phyloP scores from a whole-genome alignment of 2,329 filamentous ascomycete species.

The Fusarium staphyleae region DNA sequence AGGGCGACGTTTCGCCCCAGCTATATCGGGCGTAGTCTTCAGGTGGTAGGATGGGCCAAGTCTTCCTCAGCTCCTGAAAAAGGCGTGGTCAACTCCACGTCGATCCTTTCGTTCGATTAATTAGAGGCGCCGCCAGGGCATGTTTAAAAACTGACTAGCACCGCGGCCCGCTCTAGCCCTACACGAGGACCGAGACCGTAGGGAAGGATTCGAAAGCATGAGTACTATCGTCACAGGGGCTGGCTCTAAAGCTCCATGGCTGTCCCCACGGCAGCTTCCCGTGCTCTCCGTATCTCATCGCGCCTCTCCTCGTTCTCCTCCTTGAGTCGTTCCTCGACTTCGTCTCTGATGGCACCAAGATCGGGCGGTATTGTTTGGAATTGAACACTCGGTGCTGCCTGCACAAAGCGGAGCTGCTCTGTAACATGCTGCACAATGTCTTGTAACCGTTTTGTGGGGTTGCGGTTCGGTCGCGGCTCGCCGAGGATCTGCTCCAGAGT shows the following conservation, averaged over 20 bases:
- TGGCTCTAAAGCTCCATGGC: constrained; percentile 59
- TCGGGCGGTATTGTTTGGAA: constrained; percentile 82
- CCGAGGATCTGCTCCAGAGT: constrained; percentile 75
- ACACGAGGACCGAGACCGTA: neutral
- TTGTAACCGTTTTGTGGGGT: constrained; percentile 76
- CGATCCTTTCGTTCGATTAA: constrained; percentile 9
- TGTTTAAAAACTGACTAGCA: constrained; percentile 13
- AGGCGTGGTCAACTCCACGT: constrained; percentile 1
- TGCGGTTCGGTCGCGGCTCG: constrained; percentile 78
- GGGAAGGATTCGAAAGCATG: constrained; percentile 4
- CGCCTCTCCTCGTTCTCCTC: constrained; percentile 69
- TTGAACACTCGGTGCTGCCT: constrained; percentile 86
- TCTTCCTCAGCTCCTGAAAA: neutral
- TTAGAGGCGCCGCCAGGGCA: constrained; percentile 1
- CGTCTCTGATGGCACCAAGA: constrained; percentile 70
- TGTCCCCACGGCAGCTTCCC: constrained; percentile 64
- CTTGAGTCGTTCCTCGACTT: constrained; percentile 71
- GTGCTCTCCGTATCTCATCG: constrained; percentile 58
- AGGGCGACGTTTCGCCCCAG: constrained; percentile 1
- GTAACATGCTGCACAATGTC: constrained; percentile 79
- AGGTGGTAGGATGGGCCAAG: neutral
- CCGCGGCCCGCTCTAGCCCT: constrained; percentile 2
- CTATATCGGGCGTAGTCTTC: constrained; percentile 6
- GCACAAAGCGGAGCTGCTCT: constrained; percentile 86
- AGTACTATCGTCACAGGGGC: neutral